These are phyloP conservation scores for Paecilomyces variotii DNA, from an alignment of 2,329 filamentous ascomycete species.

Conservation along the genomic window DNA sequence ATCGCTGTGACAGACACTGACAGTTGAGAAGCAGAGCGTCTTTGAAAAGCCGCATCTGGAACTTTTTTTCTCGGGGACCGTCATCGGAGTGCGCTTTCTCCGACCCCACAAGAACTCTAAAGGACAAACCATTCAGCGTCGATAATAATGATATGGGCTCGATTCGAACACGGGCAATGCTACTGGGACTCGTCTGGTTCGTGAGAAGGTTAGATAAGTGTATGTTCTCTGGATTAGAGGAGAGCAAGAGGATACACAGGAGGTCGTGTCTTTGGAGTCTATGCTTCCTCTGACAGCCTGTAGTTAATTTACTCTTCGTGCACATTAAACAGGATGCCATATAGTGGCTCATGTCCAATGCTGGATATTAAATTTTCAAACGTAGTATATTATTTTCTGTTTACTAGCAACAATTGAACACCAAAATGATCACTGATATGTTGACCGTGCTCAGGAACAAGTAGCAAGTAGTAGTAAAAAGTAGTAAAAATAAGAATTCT, in stretches of 20 bases:
- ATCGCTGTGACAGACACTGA: background rate
- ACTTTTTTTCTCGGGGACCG: slow-evolving; percentile 8
- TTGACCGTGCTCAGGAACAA: no score
- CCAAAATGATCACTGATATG: no score
- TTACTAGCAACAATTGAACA: no score
- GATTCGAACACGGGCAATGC: background rate
- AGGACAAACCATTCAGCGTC: background rate
- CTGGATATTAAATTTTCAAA: background rate
- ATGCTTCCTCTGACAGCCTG: no score
- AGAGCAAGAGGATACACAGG: background rate
- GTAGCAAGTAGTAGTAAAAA: no score
- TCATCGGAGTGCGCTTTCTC: slow-evolving; percentile 5
- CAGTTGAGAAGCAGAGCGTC: slow-evolving; percentile 4
- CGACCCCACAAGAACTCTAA: slow-evolving; percentile 6
- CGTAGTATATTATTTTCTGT: no score
- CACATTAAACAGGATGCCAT: background rate
- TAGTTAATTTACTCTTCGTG: background rate
- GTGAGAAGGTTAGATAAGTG: background rate
- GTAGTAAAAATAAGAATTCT: no score
- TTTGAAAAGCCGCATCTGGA: slow-evolving; percentile 10
- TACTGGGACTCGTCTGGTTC: no score
- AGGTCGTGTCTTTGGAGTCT: no score
- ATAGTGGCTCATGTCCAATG: background rate
- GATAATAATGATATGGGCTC: background rate
- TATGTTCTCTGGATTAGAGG: background rate